phyloP scores from a whole-genome alignment of 2,329 filamentous ascomycete species.

The Talaromyces sp. region DNA sequence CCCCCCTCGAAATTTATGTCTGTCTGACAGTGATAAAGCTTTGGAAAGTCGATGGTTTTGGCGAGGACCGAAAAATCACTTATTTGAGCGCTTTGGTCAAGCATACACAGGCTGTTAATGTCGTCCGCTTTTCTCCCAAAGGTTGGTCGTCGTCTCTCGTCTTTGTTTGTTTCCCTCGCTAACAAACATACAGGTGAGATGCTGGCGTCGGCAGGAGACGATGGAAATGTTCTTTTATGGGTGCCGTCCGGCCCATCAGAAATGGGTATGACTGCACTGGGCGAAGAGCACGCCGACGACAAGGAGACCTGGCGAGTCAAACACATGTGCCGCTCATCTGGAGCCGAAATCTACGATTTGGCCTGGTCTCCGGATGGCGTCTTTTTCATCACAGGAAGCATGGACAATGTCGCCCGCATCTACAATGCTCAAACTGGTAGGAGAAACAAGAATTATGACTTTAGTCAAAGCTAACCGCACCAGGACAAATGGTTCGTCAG shows the following conservation, averaged over 20 bases:
- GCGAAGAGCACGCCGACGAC: constrained; percentile 81
- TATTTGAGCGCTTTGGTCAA: constrained; percentile 89
- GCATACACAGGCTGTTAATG: constrained; percentile 96
- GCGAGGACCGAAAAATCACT: constrained; percentile 80
- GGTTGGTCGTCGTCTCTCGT: constrained; percentile 47
- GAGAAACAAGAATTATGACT: too few relatives aligned
- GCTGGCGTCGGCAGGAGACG: constrained; percentile 90
- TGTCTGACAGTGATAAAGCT: constrained; percentile 53
- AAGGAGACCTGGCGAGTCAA: constrained; percentile 96
- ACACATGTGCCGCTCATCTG: constrained; percentile 93
- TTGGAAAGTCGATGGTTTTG: constrained; percentile 82
- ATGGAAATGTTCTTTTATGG: constrained; percentile 96
- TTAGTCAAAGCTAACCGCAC: too few relatives aligned
- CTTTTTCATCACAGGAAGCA: constrained; percentile 97
- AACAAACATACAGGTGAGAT: constrained; percentile 64
- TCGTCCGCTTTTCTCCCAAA: constrained; percentile 91
- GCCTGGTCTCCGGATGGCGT: constrained; percentile 97
- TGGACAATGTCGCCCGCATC: constrained; percentile 97
- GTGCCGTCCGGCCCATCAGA: constrained; percentile 87
- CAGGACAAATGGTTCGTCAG: constrained; percentile 70
- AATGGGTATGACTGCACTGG: constrained; percentile 62
- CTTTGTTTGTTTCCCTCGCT: constrained; percentile 12
- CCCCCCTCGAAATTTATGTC: constrained; percentile 9
- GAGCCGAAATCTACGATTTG: constrained; percentile 94
- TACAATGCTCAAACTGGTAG: constrained; percentile 88